Base-by-base conservation (phyloP, 2,329 filamentous ascomycete species). In the Beauveria sp. region DNA sequence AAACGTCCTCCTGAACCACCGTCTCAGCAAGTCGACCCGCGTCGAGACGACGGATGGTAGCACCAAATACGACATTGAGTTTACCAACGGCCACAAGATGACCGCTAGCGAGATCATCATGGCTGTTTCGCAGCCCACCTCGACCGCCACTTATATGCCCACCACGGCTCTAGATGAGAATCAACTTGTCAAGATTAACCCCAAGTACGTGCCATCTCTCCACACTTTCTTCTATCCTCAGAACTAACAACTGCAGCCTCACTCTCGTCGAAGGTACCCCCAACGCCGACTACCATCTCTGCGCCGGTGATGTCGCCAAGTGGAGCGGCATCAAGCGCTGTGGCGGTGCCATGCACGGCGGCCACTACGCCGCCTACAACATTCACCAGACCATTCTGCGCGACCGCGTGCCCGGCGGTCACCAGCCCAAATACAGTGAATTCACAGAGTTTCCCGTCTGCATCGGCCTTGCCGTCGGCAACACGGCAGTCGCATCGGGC, bases 271-370 rank as follows among this genome's bases (percentile, higher is more conserved):
- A 74, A 1, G 74, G 74, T 0, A 76, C 83, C 0, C 78, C 85
- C 5, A 87, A 90, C 65, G 73, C 82, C 14, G 74, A 77, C 0
- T 73, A 74, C 30, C 89, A 93, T 71, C 89, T 87, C 67, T 88
- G 86, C 14, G 79, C 84, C 26, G 90, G 90, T 18, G 90, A 93
- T 69, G 76, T 89, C 18, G 82, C 81, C 38, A 76, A 78, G 53
- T 93, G 90, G 89, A 82, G 86, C 0, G 89, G 89, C 49, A 91
- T 93, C 75, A 93, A 91, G 77, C 86, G 90, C 50, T 90, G 87
- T 67, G 89, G 90, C 26, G 83, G 79, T 18, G 90, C 90, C 40
- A 90, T 93, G 81, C 83, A 89, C 69, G 86, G 87, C 78, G 90
- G 89, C 43, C 83, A 86, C 68, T 79, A 81, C 63, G 82, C 83